Evolutionary conservation across 2,329 filamentous ascomycete species (phyloP), one percentile per base, ranked within the genome.

Genomic region (Ophiostoma sp.): DNA sequence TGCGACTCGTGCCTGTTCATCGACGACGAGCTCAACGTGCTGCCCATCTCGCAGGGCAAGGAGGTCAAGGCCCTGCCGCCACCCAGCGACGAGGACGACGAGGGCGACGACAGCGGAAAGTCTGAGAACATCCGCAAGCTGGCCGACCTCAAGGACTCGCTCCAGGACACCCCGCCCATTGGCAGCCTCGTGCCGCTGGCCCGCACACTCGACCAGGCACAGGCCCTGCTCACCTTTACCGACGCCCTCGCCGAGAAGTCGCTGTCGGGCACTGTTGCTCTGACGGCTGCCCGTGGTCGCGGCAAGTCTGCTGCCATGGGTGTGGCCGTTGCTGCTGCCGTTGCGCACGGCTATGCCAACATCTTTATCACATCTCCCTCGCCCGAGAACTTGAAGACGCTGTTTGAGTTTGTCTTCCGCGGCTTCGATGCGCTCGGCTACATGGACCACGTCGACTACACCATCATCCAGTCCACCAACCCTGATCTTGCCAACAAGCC

Each of bases 321-420:
- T 80, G 90, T 99, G 68, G 93, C 95, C 3, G 91, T 99, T 62
- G 95, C 95, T 3, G 93, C 95, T 2, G 96, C 96, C 1, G 87
- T 99, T 64, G 94, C 95, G 0, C 92, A 98, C 77, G 95, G 95
- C 35, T 99, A 99, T 81, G 97, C 93, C 83, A 99, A 99, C 79
- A 97, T 99, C 76, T 99, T 99, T 81, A 97, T 99, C 78, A 99
- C 95, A 1, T 98, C 94, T 1, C 94, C 94, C 0, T 97, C 93
- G 72, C 95, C 95, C 0, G 96, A 99, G 81, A 99, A 99, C 81
- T 84, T 99, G 84, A 99, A 98, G 82, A 99, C 95, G 0, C 84
- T 99, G 8, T 99, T 99, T 78, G 94, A 99, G 76, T 99, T 99
- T 76, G 87, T 99, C 23, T 97, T 99, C 85, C 98, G 97, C 79